Evolutionary conservation across 805 yeast species (phyloP), one percentile per base, ranked within the genome.

Genomic region (Lachancea sp.): DNA sequence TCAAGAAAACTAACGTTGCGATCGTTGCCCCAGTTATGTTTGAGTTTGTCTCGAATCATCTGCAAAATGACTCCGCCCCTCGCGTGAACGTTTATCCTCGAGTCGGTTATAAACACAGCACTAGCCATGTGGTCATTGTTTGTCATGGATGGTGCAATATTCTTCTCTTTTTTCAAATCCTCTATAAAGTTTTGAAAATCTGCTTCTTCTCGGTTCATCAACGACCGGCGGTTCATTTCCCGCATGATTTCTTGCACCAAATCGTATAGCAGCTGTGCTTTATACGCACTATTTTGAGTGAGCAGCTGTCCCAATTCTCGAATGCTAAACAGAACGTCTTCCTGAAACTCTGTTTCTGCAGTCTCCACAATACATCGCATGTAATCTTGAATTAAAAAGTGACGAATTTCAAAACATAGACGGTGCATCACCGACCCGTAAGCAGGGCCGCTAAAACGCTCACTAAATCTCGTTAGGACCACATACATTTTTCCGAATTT

Each of bases 31-130:
- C 75, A 72, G 50, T 71, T 75, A 2, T 67, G 64, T 26, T 72
- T 71, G 5, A 83, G 65, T 48, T 79, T 65, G 16, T 65, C 67
- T 41, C 83, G 83, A 1, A 92, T 66, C 1, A 83, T 66, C 38
- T 73, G 67, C 28, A 90, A 60, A 0, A 84, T 73, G 9, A 80
- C 58, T 0, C 96, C 96, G 24, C 98, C 97, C 61, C 83, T 84
- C 16, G 81, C 82, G 17, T 68, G 64, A 29, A 71, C 67, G 39
- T 77, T 73, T 29, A 67, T 67, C 8, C 71, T 58, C 3, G 73
- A 67, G 51, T 80, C 84, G 1, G 78, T 67, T 55, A 67, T 45
- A 50, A 54, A 42, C 33, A 62, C 49, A 18, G 68, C 49, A 40
- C 65, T 64, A 17, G 62, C 58, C 23, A 56, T 55, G 8, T 61